Conservation (phyloP, 208 protist genomes). For the Leishmania gerbilli region DNA sequence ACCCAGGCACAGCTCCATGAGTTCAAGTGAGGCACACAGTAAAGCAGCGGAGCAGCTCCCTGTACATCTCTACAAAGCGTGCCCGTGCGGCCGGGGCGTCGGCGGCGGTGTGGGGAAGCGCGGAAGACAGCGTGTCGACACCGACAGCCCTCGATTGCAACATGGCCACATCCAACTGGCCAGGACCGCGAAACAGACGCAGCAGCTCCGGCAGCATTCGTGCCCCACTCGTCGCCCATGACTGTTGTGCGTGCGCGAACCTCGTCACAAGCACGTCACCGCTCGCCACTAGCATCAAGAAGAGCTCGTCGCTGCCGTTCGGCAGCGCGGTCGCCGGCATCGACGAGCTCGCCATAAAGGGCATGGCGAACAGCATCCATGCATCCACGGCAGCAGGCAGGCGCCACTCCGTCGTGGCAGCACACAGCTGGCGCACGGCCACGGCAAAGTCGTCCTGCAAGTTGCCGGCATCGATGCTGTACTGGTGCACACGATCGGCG, state of each 20-base stretch:
- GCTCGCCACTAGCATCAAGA: conserved; percentile 17
- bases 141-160: neutral
- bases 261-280: conserved; percentile 17
- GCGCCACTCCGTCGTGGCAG: conserved; percentile 11
- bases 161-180: conserved; percentile 2
- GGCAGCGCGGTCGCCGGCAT: neutral
- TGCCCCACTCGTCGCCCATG: conserved; percentile 2
- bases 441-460: conserved; percentile 3
- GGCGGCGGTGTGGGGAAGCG: neutral
- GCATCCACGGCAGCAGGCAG: conserved; percentile 28
- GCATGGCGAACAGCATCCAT: conserved; percentile 26
- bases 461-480: neutral
- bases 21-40: neutral
- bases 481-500: conserved; percentile 9
- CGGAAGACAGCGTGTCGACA: neutral
- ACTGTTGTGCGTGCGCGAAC: conserved; percentile 19
- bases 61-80: conserved; percentile 3
- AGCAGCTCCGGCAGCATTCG: conserved; percentile 19
- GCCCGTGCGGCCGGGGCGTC: neutral
- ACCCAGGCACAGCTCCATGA: neutral
- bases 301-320: neutral
- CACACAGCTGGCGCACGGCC: conserved; percentile 12
- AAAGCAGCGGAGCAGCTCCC: conserved; percentile 12
- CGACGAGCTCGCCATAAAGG: neutral
- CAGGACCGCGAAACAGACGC: conserved; percentile 16